Conservation (phyloP, 768 basidiomycete species). For the Kockovaella imperatae region DNA sequence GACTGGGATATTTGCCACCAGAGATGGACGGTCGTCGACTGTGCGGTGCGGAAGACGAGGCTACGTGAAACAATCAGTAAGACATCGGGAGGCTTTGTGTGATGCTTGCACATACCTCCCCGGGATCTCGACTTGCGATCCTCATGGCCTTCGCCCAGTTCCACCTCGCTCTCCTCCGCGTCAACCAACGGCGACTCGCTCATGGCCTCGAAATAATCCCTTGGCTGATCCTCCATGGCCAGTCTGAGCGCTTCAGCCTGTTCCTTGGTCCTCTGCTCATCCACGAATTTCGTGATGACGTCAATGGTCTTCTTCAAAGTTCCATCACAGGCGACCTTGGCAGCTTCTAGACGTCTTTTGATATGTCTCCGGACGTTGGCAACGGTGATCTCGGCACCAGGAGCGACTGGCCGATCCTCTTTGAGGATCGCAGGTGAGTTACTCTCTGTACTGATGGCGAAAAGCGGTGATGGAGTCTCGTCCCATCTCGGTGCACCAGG, state of each 20-base stretch:
- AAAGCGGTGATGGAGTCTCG: conserved; percentile 42
- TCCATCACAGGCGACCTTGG: conserved; percentile 94
- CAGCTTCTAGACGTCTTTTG: conserved; percentile 80
- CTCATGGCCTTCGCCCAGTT: conserved; percentile 13
- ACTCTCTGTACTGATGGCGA: conserved; percentile 21
- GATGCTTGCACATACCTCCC: background rate
- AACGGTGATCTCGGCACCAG: conserved; percentile 33
- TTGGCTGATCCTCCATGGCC: conserved; percentile 6
- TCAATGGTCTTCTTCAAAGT: conserved; percentile 88
- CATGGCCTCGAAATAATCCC: conserved; percentile 29
- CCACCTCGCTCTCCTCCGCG: conserved; percentile 32
- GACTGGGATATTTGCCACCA: conserved; percentile 14
- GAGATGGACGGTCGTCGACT: conserved; percentile 41
- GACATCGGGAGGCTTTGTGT: no score
- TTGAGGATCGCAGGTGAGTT: no score
- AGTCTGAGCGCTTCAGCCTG: background rate
- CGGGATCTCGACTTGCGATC: background rate
- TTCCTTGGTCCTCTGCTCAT: conserved; percentile 59
- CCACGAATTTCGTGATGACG: conserved; percentile 89
- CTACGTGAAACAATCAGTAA: conserved; percentile 2
- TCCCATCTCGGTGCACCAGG: conserved; percentile 39
- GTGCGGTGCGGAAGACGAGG: conserved; percentile 26
- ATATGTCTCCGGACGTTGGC: conserved; percentile 70
- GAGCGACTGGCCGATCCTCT: conserved; percentile 20
- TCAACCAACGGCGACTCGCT: conserved; percentile 47